Evolutionary conservation across 805 yeast genomes (phyloP).

Genomic region (Priceomyces fermenticarens): DNA sequence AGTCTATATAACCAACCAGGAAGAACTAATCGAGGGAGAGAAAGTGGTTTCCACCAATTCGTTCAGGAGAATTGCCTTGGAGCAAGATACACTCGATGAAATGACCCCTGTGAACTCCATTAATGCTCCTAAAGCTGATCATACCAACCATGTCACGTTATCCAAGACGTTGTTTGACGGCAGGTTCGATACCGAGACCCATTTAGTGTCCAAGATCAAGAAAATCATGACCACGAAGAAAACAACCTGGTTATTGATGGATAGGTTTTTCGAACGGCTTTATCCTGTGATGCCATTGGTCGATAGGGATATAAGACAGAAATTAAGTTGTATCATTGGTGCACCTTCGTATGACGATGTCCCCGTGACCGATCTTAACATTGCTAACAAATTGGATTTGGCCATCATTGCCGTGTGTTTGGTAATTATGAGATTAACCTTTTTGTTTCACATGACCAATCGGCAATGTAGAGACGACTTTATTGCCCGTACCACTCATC

Average conservation of each 20-base stretch:
- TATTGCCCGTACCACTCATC: slow-evolving; percentile 12
- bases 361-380: slow-evolving; percentile 13
- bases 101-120: slow-evolving; percentile 1
- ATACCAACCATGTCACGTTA: slow-evolving; percentile 4
- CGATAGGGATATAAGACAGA: slow-evolving; percentile 23
- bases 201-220: slow-evolving; percentile 16
- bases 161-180: slow-evolving; percentile 9
- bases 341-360: slow-evolving; percentile 21
- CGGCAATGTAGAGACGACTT: slow-evolving; percentile 18
- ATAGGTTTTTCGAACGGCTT: slow-evolving; percentile 22
- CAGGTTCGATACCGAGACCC: slow-evolving; percentile 10
- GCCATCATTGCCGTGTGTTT: slow-evolving; percentile 21
- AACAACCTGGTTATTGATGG: slow-evolving; percentile 23
- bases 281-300: slow-evolving; percentile 25
- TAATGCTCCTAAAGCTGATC: background rate
- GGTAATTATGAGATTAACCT: slow-evolving; percentile 24
- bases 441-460: slow-evolving; percentile 25
- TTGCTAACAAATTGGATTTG: slow-evolving; percentile 20
- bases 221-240: slow-evolving; percentile 19
- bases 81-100: slow-evolving; percentile 9
- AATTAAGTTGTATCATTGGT: slow-evolving; percentile 18
- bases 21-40: background rate
- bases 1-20: background rate
- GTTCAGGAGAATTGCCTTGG: slow-evolving; percentile 10
- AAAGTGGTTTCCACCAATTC: background rate